A percentile compares a stretch with the other conserved stretches of the same genome.
Conservation (phyloP, 1,139 yeast species). For the Arxiozyma slooffiae region DNA sequence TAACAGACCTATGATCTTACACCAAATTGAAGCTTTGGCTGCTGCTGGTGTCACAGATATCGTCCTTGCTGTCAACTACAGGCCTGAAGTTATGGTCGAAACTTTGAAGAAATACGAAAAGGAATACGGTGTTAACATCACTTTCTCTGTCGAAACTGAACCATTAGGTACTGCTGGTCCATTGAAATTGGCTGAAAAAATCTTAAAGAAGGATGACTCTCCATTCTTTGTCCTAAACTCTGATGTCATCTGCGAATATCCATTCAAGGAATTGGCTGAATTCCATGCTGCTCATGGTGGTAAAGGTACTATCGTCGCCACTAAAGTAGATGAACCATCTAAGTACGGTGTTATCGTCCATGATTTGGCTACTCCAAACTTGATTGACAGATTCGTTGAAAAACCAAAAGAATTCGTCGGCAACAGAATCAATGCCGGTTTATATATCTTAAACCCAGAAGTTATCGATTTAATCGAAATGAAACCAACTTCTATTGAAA, state of each 20-base stretch:
- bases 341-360: conserved; percentile 99
- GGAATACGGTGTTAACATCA: conserved; percentile 87
- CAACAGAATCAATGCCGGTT: conserved; percentile 96
- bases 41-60: conserved; percentile 98
- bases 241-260: conserved; percentile 97
- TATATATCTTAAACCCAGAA: conserved; percentile 91
- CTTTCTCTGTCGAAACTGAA: conserved; percentile 97
- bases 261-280: conserved; percentile 81
- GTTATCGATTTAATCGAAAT: conserved; percentile 93
- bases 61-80: conserved; percentile 96
- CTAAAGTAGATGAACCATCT: conserved; percentile 98
- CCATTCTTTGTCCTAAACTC: conserved; percentile 98
- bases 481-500: conserved; percentile 98
- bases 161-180: conserved; percentile 99
- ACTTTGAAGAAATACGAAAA: conserved; percentile 89
- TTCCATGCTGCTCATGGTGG: conserved; percentile 97
- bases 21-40: conserved; percentile 96
- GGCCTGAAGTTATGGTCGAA: conserved; percentile 98
- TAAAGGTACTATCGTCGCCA: conserved; percentile 96
- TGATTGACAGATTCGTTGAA: conserved; percentile 97
- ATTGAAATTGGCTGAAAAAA: conserved; percentile 88
- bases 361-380: conserved; percentile 83
- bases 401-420: conserved; percentile 99
- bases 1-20: conserved; percentile 94
- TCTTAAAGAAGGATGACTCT: conserved; percentile 84